A percentile compares a stretch with the other conserved stretches of the same genome.
These are phyloP conservation scores for Volvox carteri DNA, from an alignment of 163 green algal genomes.

Conservation along the genomic window DNA sequence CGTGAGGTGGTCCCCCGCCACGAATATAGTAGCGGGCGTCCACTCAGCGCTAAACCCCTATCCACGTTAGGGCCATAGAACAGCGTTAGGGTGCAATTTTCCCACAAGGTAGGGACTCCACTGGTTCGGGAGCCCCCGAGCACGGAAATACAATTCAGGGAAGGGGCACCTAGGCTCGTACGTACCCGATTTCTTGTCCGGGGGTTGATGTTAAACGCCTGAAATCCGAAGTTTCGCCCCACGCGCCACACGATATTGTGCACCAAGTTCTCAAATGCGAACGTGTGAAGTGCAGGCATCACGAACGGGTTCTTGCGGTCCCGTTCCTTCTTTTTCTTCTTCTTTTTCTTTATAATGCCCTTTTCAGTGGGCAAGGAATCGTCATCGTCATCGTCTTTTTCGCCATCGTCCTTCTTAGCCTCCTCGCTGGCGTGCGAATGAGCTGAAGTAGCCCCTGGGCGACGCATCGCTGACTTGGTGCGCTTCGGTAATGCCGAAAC, in stretches of 20 bases:
- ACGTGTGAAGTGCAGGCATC: conserved; percentile 60
- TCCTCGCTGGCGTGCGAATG: neutral
- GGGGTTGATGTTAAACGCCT: conserved; percentile 75
- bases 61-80: too few relatives aligned
- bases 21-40: conserved; percentile 69
- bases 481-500: conserved; percentile 21
- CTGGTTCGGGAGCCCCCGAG: too few relatives aligned
- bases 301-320: conserved; percentile 52
- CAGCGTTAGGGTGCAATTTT: too few relatives aligned
- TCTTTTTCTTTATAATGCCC: conserved; percentile 37
- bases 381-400: conserved; percentile 6
- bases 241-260: conserved; percentile 65
- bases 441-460: neutral
- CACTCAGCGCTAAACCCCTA: conserved; percentile 57
- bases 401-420: neutral
- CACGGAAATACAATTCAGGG: too few relatives aligned
- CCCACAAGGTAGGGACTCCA: too few relatives aligned
- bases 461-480: conserved; percentile 32
- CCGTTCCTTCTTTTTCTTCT: conserved; percentile 52
- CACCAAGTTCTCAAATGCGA: conserved; percentile 60
- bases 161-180: too few relatives aligned
- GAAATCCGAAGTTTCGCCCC: conserved; percentile 74
- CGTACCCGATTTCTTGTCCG: conserved; percentile 52
- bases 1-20: conserved; percentile 71
- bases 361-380: conserved; percentile 10